These are phyloP conservation scores for Xylaria hypoxylon DNA, from an alignment of 2,329 filamentous ascomycete genomes.

Conservation along the genomic window DNA sequence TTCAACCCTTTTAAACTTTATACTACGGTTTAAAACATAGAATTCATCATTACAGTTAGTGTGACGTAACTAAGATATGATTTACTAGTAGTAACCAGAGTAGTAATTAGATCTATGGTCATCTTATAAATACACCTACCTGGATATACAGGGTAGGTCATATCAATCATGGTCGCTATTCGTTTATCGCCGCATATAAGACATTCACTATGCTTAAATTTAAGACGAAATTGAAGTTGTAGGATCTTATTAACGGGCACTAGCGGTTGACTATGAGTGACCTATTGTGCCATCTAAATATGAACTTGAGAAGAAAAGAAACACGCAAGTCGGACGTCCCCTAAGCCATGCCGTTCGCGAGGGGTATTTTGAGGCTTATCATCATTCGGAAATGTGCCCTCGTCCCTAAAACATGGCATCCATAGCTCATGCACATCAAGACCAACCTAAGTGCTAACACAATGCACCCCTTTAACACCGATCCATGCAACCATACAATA, in stretches of 20 bases:
- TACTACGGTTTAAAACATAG: no score
- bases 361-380: not conserved
- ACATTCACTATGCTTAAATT: not conserved
- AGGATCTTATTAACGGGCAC: not conserved
- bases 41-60: no score
- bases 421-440: conserved; percentile 21
- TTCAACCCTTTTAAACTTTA: no score
- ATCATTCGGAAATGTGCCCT: not conserved
- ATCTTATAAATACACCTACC: not conserved
- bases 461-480: conserved; percentile 32
- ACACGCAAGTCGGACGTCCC: not conserved
- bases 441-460: conserved; percentile 20
- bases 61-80: no score
- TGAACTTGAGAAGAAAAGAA: not conserved
- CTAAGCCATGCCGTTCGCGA: not conserved
- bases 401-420: conserved; percentile 2
- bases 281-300: not conserved
- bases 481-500: conserved; percentile 34
- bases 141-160: conserved; percentile 14
- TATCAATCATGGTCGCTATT: not conserved
- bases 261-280: not conserved
- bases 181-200: not conserved
- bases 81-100: no score
- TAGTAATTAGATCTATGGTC: no score
- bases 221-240: not conserved